These are phyloP conservation scores for Lojkania enalia DNA, from an alignment of 2,329 filamentous ascomycete genomes.

Conservation along the genomic window DNA sequence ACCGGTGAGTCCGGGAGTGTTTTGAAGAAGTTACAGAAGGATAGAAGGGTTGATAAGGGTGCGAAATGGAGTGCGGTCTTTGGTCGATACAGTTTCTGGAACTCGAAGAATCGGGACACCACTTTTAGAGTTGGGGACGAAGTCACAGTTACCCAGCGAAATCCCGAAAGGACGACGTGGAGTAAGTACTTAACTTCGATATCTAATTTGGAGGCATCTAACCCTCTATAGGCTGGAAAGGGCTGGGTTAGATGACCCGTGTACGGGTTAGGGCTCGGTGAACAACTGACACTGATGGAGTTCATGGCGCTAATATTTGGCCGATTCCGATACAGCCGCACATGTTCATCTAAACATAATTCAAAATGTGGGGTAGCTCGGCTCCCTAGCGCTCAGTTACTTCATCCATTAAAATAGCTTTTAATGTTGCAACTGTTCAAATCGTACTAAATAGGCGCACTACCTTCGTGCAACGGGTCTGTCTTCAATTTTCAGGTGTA, in stretches of 20 bases:
- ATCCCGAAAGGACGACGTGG: conserved; percentile 47
- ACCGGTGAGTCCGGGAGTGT: conserved; percentile 44
- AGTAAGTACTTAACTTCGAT: conserved; percentile 39
- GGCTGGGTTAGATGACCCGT: conserved; percentile 1
- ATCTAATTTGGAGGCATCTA: neutral
- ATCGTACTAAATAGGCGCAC: no score
- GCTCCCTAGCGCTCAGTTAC: no score
- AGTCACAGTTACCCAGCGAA: conserved; percentile 46
- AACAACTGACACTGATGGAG: no score
- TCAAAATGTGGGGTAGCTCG: no score
- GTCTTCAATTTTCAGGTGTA: no score
- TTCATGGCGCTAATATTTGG: no score
- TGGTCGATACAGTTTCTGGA: conserved; percentile 52
- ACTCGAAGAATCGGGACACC: conserved; percentile 16
- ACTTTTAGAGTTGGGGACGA: conserved; percentile 47
- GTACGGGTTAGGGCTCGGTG: no score
- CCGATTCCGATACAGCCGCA: no score
- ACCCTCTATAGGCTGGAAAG: conserved; percentile 7
- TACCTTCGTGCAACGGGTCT: no score
- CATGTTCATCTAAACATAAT: no score
- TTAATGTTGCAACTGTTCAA: no score
- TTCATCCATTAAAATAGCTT: no score
- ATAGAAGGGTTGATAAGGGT: conserved; percentile 51
- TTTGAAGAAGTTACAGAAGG: conserved; percentile 51
- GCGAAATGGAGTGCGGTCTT: conserved; percentile 54